Evolutionary conservation across 306 rosid species (phyloP).

Genomic region (Oemleria cerasiformis): DNA sequence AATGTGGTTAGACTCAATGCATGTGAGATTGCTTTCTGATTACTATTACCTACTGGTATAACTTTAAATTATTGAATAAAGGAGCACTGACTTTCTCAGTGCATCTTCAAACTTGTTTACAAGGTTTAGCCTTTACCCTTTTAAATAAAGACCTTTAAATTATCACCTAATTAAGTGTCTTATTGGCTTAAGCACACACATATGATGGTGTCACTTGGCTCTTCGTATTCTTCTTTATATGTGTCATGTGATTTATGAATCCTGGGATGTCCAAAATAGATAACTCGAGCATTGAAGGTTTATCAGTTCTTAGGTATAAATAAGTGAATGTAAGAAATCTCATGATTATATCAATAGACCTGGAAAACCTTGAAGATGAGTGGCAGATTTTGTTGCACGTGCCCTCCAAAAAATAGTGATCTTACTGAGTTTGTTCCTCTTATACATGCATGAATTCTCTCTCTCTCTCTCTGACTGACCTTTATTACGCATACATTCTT

Average conservation of each 20-base stretch:
- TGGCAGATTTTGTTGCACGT: background rate
- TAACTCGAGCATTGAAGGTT: background rate
- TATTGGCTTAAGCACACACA: background rate
- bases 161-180: background rate
- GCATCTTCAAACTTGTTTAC: background rate
- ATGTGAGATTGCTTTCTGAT: background rate
- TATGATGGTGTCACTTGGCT: background rate
- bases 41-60: background rate
- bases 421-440: background rate
- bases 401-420: background rate
- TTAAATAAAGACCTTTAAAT: background rate
- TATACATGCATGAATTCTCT: background rate
- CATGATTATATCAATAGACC: background rate
- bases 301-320: background rate
- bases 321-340: background rate
- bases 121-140: background rate
- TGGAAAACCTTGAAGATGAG: background rate
- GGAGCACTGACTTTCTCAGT: background rate
- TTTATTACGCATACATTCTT: too few relatives aligned
- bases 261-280: background rate
- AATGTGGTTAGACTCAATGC: background rate
- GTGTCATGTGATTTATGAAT: background rate
- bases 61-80: background rate
- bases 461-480: background rate
- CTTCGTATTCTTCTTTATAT: background rate